Evolutionary conservation across 1,284 basidiomycete genomes (phyloP).

Genomic region (Rhodotorula sp.): DNA sequence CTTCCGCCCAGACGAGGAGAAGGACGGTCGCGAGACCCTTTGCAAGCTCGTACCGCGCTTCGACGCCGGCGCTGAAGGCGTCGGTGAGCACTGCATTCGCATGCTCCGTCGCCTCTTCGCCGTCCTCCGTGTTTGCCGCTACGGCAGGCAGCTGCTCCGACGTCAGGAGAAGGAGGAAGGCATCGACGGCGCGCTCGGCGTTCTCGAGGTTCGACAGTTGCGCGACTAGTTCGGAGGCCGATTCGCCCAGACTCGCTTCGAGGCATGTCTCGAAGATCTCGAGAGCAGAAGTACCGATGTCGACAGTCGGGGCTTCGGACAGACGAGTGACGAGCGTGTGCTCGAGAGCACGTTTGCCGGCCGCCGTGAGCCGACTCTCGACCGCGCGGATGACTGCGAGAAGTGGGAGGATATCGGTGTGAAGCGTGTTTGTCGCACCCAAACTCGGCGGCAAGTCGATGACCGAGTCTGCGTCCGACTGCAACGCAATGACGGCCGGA

Average conservation of each 20-base stretch:
- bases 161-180: conserved; percentile 22
- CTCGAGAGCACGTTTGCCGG: conserved; percentile 32
- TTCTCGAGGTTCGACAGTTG: conserved; percentile 14
- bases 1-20: conserved; percentile 46
- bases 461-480: conserved; percentile 25
- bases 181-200: conserved; percentile 24
- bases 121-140: conserved; percentile 40
- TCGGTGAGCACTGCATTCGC: conserved; percentile 48
- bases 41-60: conserved; percentile 47
- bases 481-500: conserved; percentile 44
- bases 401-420: conserved; percentile 42
- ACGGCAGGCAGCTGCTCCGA: conserved; percentile 13
- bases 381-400: conserved; percentile 28
- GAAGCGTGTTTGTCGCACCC: conserved; percentile 38
- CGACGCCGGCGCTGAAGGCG: conserved; percentile 42
- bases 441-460: conserved; percentile 41
- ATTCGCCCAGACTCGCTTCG: conserved; percentile 42
- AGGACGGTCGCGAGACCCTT: conserved; percentile 48
- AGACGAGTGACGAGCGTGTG: conserved; percentile 25
- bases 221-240: conserved; percentile 23
- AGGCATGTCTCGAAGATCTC: conserved; percentile 45
- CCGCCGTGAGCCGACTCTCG: conserved; percentile 6
- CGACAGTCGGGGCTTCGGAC: conserved; percentile 15
- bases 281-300: conserved; percentile 38
- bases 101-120: conserved; percentile 43